Evolutionary conservation across 2,329 filamentous ascomycete species (phyloP), one percentile per base, ranked within the genome.

Genomic region (Diaporthe aspalathi): DNA sequence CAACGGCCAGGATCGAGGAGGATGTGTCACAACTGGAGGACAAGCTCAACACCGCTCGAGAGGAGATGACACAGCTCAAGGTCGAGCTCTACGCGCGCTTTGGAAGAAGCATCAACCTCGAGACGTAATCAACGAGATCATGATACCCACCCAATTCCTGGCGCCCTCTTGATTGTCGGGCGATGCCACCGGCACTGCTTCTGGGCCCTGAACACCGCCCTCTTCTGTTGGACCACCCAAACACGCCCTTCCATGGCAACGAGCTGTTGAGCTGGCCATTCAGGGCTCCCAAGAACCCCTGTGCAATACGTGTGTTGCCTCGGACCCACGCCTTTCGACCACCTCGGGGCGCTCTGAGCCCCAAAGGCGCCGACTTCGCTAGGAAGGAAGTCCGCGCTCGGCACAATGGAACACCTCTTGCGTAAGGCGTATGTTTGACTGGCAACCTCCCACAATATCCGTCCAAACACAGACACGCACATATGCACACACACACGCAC

Each of bases 21-120:
- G 93, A 97, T 68, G 92, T 97, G 20, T 86, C 87, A 24, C 86
- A 83, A 72, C 83, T 98, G 68, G 94, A 98, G 82, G 93, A 94
- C 67, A 93, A 92, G 78, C 83, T 98, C 49, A 84, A 88, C 68
- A 86, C 86, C 3, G 87, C 97, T 67, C 91, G 92, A 70, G 94
- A 97, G 75, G 94, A 98, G 80, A 95, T 98, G 93, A 89, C 90
- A 74, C 87, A 93, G 80, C 86, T 99, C 74, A 99, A 99, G 86
- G 93, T 97, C 72, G 91, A 93, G 73, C 84, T 99, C 73, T 99
- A 99, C 83, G 95, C 94, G 43, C 90, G 97, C 73, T 99, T 99
- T 83, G 96, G 96, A 70, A 91, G 93, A 81, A 97, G 95, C 81
- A 99, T 99, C 86, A 99, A 99, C 83, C 87, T 98, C 75, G 96